Evolutionary conservation across 2,329 filamentous ascomycete genomes (phyloP), one percentile per base, ranked within the genome.

Genomic region (Ophiostoma pallidulum): DNA sequence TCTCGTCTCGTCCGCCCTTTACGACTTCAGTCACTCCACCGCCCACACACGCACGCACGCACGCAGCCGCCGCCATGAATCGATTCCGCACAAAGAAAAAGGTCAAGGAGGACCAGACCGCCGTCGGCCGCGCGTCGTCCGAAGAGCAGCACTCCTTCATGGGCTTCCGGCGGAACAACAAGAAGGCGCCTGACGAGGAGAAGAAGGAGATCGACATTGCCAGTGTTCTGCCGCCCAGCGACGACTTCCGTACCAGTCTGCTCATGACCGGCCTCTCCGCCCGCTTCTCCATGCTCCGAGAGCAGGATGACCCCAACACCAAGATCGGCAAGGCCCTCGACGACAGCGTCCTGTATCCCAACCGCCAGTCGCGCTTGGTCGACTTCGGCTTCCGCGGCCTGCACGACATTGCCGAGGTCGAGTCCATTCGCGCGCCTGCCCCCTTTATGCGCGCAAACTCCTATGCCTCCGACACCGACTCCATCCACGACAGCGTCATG

Each of bases 211-310:
- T 96, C 40, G 84, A 97, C 58, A 70, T 97, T 12, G 64, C 80
- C 3, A 71, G 71, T 12, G 90, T 80, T 1, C 71, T 98, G 3
- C 92, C 92, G 1, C 74, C 89, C 0, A 82, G 71, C 40, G 88
- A 97, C 64, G 84, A 97, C 60, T 97, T 98, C 65, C 80, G 92
- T 49, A 98, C 92, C 4, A 97, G 92, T 71, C 70, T 98, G 50
- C 73, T 98, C 53, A 94, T 98, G 91, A 90, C 88, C 0, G 91
- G 90, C 36, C 74, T 98, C 4, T 97, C 91, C 0, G 88, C 90
- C 12, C 82, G 92, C 7, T 98, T 98, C 64, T 97, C 91, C 57
- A 97, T 97, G 91, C 71, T 97, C 28, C 75, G 88, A 58, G 91
- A 96, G 64, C 91, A 96, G 63, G 90, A 96, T 62, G 89, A 96